These are phyloP conservation scores for Aphanomyces invadans DNA, from an alignment of 352 stramenopile genomes.

Conservation along the genomic window DNA sequence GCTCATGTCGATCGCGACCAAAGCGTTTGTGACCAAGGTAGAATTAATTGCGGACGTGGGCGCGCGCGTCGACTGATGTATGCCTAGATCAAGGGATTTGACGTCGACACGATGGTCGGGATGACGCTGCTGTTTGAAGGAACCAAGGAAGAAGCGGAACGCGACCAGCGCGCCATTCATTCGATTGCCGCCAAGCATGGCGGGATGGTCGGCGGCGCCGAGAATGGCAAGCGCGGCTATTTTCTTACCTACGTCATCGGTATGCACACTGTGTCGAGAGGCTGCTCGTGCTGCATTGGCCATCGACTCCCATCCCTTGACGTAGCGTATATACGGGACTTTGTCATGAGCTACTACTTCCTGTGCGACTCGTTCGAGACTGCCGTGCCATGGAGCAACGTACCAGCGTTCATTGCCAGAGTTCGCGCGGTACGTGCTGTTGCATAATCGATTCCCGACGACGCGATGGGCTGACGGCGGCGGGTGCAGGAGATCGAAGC, in stretches of 20 bases:
- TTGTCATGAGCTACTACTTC: slow-evolving; percentile 89
- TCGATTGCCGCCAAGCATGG: slow-evolving; percentile 64
- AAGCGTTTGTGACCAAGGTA: slow-evolving; percentile 68
- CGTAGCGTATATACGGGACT: slow-evolving; percentile 87
- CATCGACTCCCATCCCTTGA: no score
- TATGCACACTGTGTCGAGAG: slow-evolving; percentile 7
- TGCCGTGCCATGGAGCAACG: slow-evolving; percentile 64
- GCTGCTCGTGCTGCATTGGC: no score
- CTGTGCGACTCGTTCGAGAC: slow-evolving; percentile 89
- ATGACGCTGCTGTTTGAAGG: slow-evolving; percentile 86
- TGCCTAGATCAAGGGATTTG: slow-evolving; percentile 58
- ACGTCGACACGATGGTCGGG: slow-evolving; percentile 71
- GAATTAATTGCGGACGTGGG: no score
- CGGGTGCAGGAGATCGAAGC: slow-evolving; percentile 35
- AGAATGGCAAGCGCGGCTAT: slow-evolving; percentile 87
- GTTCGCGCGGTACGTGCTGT: slow-evolving; percentile 30
- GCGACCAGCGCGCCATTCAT: slow-evolving; percentile 50
- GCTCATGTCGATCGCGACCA: slow-evolving; percentile 73
- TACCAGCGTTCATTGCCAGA: slow-evolving; percentile 44
- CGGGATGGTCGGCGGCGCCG: slow-evolving; percentile 72
- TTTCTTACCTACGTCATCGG: slow-evolving; percentile 92
- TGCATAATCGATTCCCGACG: not conserved
- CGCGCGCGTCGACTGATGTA: no score
- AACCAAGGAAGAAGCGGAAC: slow-evolving; percentile 36
- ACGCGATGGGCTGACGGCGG: not conserved